Base-by-base conservation (phyloP, 768 basidiomycete genomes). In the Leccinum fibrillosum region DNA sequence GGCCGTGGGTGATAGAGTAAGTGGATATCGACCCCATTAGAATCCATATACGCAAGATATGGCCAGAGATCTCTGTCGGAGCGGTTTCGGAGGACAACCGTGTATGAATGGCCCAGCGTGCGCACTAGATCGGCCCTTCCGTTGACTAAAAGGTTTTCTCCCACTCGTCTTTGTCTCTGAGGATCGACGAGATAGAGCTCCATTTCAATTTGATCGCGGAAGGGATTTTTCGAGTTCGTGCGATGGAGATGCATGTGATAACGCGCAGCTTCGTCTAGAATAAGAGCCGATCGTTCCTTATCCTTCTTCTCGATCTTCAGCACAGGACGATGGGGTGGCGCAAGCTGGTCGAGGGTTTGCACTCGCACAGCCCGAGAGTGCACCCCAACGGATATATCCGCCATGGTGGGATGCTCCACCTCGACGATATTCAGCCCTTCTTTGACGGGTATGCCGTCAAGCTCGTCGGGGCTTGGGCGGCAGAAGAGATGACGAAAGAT, bases 11-110 rank as follows among this genome's bases (percentile, higher is more conserved):
- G 80, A 67, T 84, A 83, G n/a, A 85, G 69, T 55, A 83, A 75
- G 55, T 77, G 80, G 59, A 83, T 82, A 52, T 75, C 76, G 58
- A 84, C 80, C 42, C 75, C 79, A 54, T 76, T 78, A 2, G 82
- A 78, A 64, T 86, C 83, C 81, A 86, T 82, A 66, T 82, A 84
- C 1, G 78, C 78, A 34, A 86, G 75, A 66, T 84, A 85, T 32
- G 85, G 83, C 85, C 84, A 86, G 28, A 86, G 77, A 65, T 83
- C 80, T 56, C 69, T 62, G 61, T 78, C 75, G 2, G 84, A 77
- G 37, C 73, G 67, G 61, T 86, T 86, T 58, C 74, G 77, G 23
- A 86, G 66, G 35, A 78, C 71, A 49, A 85, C 71, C 37, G 74
- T 70, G 59, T 83, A 86, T 19, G 81, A 73, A 48, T 77, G 68